Base-by-base conservation (phyloP, 2,329 filamentous ascomycete species). In the Aspergillus ochraceus region DNA sequence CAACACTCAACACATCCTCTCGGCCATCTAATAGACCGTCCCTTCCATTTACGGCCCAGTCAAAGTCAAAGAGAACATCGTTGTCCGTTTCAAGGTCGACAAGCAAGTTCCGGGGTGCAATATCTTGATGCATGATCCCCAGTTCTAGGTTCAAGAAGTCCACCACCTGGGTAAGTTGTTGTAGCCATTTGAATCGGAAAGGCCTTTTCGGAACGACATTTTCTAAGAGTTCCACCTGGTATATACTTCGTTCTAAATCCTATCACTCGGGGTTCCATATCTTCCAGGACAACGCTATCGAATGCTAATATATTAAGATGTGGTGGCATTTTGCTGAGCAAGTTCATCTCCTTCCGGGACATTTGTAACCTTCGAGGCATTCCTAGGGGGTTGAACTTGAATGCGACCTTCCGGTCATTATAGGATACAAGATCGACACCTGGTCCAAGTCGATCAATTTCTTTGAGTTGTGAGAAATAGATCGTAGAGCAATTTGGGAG, bases 81-180 rank as follows among this genome's bases (percentile, higher is more conserved):
- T 52, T 32, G 12, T 52, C 5, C 17, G 50, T 36, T 5, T 52
- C 45, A n/a, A 17, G 45, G 10, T 52, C 50, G 26, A 52, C n/a
- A 52, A 52, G 50, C 17, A 52, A 24, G 19, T 36, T 52, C 20
- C 50, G 50, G 22, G 11, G 50, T 52, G 50, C 50, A 52, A 52
- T 39, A 36, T 52, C 29, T 36, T 30, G 29, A 52, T 52, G 29
- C 29, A 52, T 52, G 17, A 52, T 39, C n/a, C 50, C 26, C 29
- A 52, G 50, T 52, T 36, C 29, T n/a, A 36, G 50, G 8, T 52
- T 30, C 5, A 52, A 2, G 24, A 52, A 52, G 14, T 36, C 50
- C 50, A 52, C 50, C 22, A 52, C 2, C 14, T 52, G 22, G 29
- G 50, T 52, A 26, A 52, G 50, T n/a, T 52, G 50, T 19, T 52